Evolutionary conservation across 2,329 filamentous ascomycete genomes (phyloP), one percentile per base, ranked within the genome.

Genomic region (Chlorencoelia australis): DNA sequence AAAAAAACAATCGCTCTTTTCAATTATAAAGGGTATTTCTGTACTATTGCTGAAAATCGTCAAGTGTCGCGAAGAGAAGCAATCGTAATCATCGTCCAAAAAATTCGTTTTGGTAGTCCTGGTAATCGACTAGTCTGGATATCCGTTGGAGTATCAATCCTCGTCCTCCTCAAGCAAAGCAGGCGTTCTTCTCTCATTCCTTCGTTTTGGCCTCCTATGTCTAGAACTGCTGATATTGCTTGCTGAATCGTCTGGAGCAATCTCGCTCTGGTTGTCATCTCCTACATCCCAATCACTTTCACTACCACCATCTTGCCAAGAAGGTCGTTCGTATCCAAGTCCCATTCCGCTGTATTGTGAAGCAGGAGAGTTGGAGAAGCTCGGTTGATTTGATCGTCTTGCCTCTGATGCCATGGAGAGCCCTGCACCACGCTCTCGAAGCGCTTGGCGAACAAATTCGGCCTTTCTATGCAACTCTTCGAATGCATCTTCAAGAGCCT

Each of bases 401-500:
- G 47, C 47, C 29, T 57, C 54, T 16, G 55, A 34, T 21, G 52
- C 51, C 47, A 57, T 50, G 1, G 50, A 45, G 4, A 96, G 66
- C 2, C 85, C 88, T 0, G 86, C 85, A 10, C 80, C 79, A 26
- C 89, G 82, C 55, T 91, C 82, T 5, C 88, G 80, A 4, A 96
- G 68, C 1, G 80, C 75, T 15, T 75, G 78, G 4, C 89, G 79
- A 11, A 95, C 83, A 13, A 69, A 60, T 61, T 95, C 87, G 2
- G 89, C 89, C 52, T 80, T 81, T 47, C 76, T 73, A 56, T 96
- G 89, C n/a, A 96, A 68, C 18, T 75, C 77, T 62, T 96, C 89
- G 50, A 96, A 95, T 0, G 88, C 87, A 54, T 95, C 86, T 59
- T 96, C 89, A 16, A 96, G 71, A 0, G 78, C 79, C 61, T 96